A percentile compares a stretch with the other conserved stretches of the same genome.
Evolutionary conservation across 2,329 filamentous ascomycete genomes (phyloP).

Genomic region (Penicillium sp.): DNA sequence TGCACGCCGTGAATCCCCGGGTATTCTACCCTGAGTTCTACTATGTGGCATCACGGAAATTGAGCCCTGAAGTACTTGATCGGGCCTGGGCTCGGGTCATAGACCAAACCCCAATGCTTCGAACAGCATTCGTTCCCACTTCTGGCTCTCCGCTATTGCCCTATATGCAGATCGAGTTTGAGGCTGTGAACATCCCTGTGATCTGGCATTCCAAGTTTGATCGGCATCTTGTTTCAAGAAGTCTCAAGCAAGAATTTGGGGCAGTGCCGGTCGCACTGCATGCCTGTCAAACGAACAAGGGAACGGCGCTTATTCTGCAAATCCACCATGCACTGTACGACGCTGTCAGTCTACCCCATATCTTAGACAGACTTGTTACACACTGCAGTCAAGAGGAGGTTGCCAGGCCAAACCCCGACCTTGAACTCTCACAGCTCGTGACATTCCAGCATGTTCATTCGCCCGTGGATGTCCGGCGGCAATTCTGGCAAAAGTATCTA

Average conservation of each 20-base stretch:
- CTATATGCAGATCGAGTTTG: constrained; percentile 56
- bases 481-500: constrained; percentile 42
- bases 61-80: constrained; percentile 40
- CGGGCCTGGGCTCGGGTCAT: constrained; percentile 56
- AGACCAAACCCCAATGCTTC: constrained; percentile 52
- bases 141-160: constrained; percentile 37
- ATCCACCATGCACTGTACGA: constrained; percentile 89
- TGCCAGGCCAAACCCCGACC: constrained; percentile 11
- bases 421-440: constrained; percentile 38
- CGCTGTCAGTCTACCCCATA: constrained; percentile 61
- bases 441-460: constrained; percentile 26
- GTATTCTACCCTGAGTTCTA: constrained; percentile 68
- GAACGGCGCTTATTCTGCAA: constrained; percentile 42
- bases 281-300: constrained; percentile 23
- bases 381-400: constrained; percentile 31
- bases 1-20: constrained; percentile 53
- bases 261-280: constrained; percentile 29
- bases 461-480: constrained; percentile 25
- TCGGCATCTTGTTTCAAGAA: constrained; percentile 9
- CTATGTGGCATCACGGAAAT: constrained; percentile 44
- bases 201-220: constrained; percentile 18
- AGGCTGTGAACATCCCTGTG: constrained; percentile 30
- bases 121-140: constrained; percentile 57
- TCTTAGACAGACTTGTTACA: constrained; percentile 49
- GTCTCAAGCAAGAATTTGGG: constrained; percentile 12